A percentile compares a stretch with the other conserved stretches of the same genome.
Evolutionary conservation across 2,329 filamentous ascomycete genomes (phyloP).

Genomic region (Alternaria solani): DNA sequence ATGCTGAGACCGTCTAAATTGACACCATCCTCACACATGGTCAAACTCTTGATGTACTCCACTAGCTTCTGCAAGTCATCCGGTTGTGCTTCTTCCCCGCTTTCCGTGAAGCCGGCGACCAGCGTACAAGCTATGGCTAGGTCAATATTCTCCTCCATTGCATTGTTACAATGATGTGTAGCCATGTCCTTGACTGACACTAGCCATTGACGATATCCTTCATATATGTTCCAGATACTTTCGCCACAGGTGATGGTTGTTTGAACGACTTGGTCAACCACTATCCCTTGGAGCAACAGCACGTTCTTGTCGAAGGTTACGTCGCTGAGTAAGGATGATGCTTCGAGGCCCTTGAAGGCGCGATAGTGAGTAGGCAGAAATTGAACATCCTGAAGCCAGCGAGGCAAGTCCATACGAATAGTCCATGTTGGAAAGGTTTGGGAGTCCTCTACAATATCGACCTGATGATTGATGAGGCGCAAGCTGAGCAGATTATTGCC

Average conservation of each 20-base stretch:
- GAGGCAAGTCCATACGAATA: not conserved
- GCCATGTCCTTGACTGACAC: not conserved
- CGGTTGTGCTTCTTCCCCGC: not conserved
- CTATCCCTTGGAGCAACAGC: not conserved
- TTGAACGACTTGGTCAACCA: not conserved
- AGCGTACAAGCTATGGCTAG: not conserved
- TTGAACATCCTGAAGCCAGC: accelerated
- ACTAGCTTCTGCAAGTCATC: accelerated
- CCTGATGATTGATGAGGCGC: too few relatives aligned
- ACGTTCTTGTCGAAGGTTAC: not conserved
- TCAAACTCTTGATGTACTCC: not conserved
- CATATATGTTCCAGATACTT: accelerated
- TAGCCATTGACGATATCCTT: not conserved
- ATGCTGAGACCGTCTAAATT: too few relatives aligned
- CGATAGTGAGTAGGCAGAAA: accelerated
- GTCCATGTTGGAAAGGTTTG: not conserved
- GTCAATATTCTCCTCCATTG: too few relatives aligned
- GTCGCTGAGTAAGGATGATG: not conserved
- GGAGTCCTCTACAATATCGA: accelerated
- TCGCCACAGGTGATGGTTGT: accelerated
- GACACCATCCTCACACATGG: accelerated
- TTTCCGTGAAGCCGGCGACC: accelerated
- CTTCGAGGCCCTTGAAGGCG: not conserved
- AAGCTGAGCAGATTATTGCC: too few relatives aligned
- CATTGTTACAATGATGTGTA: accelerated